Percentiles rank a stretch among this genome's conserved stretches.
Conservation (phyloP, 2,329 filamentous ascomycete species). For the Ilyonectria mors-panacis region DNA sequence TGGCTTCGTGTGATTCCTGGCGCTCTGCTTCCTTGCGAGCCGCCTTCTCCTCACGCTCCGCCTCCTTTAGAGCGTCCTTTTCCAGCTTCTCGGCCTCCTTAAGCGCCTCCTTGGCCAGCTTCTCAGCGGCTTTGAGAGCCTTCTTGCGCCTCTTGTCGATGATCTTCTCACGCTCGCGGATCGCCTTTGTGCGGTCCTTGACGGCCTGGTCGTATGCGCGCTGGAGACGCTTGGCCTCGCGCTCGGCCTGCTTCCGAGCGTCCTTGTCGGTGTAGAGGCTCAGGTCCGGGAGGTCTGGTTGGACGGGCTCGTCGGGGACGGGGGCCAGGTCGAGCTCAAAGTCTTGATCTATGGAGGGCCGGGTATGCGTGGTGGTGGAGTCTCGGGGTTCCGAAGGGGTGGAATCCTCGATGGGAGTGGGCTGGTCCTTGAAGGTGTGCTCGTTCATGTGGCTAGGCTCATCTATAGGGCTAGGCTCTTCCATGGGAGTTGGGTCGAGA, state of each 20-base stretch:
- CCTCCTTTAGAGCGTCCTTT: constrained; percentile 47
- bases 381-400: constrained; percentile 3
- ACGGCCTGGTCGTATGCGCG: constrained; percentile 77
- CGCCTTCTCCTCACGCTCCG: constrained; percentile 51
- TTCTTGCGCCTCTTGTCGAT: constrained; percentile 67
- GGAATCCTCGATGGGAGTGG: not conserved
- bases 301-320: constrained; percentile 65
- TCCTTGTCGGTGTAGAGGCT: constrained; percentile 74
- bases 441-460: not conserved
- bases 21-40: constrained; percentile 40
- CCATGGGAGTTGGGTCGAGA: constrained; percentile 58
- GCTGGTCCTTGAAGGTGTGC: not conserved
- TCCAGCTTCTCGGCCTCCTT: constrained; percentile 49
- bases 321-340: constrained; percentile 42
- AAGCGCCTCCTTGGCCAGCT: constrained; percentile 47
- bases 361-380: constrained; percentile 7
- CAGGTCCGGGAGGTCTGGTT: constrained; percentile 65
- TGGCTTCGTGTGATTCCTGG: constrained; percentile 36
- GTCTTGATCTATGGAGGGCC: constrained; percentile 14
- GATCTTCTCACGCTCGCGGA: constrained; percentile 75
- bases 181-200: constrained; percentile 75
- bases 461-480: constrained; percentile 41
- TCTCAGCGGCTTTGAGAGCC: constrained; percentile 57
- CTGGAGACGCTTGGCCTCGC: constrained; percentile 73
- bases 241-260: constrained; percentile 77